Percentiles rank a stretch among this genome's conserved stretches.
Evolutionary conservation across 371 early-diverging fungal genomes (phyloP).

Genomic region (Circinella minor): DNA sequence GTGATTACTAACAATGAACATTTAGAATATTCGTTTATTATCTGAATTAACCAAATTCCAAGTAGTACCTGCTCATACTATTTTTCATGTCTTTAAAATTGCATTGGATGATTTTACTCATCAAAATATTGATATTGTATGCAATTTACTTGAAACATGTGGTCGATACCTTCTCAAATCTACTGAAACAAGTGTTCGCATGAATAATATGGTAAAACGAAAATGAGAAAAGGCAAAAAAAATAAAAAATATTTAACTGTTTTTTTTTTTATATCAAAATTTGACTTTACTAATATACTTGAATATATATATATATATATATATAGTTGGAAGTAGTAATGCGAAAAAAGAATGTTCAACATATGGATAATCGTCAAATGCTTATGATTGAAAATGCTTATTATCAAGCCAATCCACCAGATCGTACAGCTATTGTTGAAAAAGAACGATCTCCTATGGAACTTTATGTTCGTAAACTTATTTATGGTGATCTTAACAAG

Average conservation of each 20-base stretch:
- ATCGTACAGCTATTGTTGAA: conserved; percentile 56
- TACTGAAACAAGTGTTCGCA: conserved; percentile 73
- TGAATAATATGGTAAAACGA: conserved; percentile 61
- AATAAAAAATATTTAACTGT: neutral
- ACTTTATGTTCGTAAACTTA: conserved; percentile 82
- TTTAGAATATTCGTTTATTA: conserved; percentile 81
- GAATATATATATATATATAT: too few relatives aligned
- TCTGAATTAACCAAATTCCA: conserved; percentile 93
- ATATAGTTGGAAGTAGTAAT: conserved; percentile 80
- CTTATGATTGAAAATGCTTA: conserved; percentile 95
- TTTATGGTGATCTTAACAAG: conserved; percentile 80
- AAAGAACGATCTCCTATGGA: conserved; percentile 81
- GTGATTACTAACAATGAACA: neutral
- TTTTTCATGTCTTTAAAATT: conserved; percentile 83
- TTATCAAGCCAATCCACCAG: conserved; percentile 89
- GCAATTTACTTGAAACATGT: conserved; percentile 86
- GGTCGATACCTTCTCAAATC: conserved; percentile 85
- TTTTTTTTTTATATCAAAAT: neutral
- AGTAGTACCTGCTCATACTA: conserved; percentile 79
- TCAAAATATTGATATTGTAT: conserved; percentile 85
- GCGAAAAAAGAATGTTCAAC: conserved; percentile 83
- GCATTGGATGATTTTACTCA: conserved; percentile 83
- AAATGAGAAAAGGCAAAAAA: neutral
- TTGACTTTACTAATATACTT: too few relatives aligned
- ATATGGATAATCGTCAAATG: conserved; percentile 82